Evolutionary conservation across 306 rosid genomes (phyloP), one percentile per base, ranked within the genome.

Genomic region (Mimosa pudica): DNA sequence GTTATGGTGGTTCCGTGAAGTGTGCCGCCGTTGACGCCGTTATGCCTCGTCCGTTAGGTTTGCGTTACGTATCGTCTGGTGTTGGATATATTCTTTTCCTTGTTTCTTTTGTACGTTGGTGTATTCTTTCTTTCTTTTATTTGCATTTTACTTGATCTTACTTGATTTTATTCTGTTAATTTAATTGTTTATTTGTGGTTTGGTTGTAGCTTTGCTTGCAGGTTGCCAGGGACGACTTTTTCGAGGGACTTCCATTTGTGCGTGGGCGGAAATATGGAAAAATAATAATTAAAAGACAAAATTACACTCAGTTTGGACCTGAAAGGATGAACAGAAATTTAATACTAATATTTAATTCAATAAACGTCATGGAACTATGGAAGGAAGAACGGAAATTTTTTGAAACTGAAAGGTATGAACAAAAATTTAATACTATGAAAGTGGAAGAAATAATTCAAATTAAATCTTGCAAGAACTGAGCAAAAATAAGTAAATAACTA

Each of bases 71-170:
- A 46, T 77, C 77, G 32, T 83, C 66, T 51, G 77, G 74, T 82
- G 68, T 47, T 74, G 88, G 94, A 93, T 90, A 86, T 78, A 61
- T 30, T 71, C 62, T 8, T 80, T 35, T 54, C 14, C 32, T 52
- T 42, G 7, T 60, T 60, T 24, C 36, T 60, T 60, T 6, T 60
- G 14, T 8, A 4, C 10, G 16, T 60, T 42, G 60, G 24, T 10
- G 30, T 62, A 62, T 62, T 6, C 13, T 0, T 20, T 20, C 30
- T 24, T 24, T 24, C 30, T 24, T 24, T 24, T 24, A 24, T 24
- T 24, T 6, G 8, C 20, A 54, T 54, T 47, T 3, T 0, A 38
- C 16, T 49, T 44, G 8, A 36, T 38, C 73, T 2, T 38, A 38
- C n/a, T n/a, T n/a, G n/a, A n/a, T 60, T 2, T 7, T 0, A 6